phyloP scores from a whole-genome alignment of 2,329 filamentous ascomycete genomes.

The Ascochyta clinopodiicola region DNA sequence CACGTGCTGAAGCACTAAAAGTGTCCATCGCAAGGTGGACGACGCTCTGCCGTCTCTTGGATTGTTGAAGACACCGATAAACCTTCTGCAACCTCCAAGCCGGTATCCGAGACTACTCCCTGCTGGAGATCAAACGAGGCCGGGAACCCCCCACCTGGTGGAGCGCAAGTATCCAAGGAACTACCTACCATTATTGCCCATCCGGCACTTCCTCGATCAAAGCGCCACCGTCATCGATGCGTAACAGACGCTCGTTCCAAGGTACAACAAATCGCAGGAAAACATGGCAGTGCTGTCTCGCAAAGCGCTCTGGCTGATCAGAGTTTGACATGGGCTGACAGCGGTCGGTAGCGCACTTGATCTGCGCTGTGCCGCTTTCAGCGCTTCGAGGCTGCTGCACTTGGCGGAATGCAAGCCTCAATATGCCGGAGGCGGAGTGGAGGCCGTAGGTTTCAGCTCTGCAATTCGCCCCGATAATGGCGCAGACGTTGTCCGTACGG shows the following conservation, averaged over 20 bases:
- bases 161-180: constrained; percentile 7
- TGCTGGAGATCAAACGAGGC: constrained; percentile 16
- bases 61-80: constrained; percentile 2
- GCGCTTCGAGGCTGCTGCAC: constrained; percentile 25
- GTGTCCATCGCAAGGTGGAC: neutral
- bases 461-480: neutral
- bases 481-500: neutral
- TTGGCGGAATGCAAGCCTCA: constrained; percentile 16
- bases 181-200: neutral
- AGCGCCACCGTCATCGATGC: constrained; percentile 17
- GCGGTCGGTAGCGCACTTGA: constrained; percentile 8
- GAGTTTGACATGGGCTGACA: constrained; percentile 13
- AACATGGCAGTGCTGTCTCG: constrained; percentile 13
- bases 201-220: constrained; percentile 10
- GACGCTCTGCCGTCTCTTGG: neutral
- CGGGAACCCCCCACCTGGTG: constrained; percentile 13
- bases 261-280: neutral
- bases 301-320: constrained; percentile 10
- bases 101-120: constrained; percentile 11
- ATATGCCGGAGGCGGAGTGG: constrained; percentile 13
- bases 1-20: neutral
- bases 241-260: constrained; percentile 10
- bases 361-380: constrained; percentile 29
- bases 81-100: constrained; percentile 1
- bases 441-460: constrained; percentile 14